A percentile compares a stretch with the other conserved stretches of the same genome.
These are phyloP conservation scores for Trypanosoma conorhini DNA, from an alignment of 208 protist species.

Conservation along the genomic window DNA sequence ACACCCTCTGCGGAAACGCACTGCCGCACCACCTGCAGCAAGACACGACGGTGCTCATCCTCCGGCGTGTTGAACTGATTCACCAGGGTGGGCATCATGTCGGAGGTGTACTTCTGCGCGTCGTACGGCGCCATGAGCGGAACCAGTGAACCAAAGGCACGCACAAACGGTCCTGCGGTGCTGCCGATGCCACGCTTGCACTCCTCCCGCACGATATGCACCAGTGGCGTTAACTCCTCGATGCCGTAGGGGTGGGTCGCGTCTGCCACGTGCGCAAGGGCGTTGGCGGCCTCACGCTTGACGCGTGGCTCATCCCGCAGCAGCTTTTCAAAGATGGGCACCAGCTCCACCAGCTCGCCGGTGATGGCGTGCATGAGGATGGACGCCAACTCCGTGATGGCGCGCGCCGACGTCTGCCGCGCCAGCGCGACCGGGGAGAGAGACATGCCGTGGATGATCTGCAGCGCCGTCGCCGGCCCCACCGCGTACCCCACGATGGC, in stretches of 20 bases:
- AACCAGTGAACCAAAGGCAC: conserved; percentile 99
- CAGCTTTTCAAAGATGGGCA: conserved; percentile 97
- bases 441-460: conserved; percentile 98
- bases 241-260: conserved; percentile 98
- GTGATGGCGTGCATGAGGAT: conserved; percentile 98
- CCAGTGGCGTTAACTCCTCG: conserved; percentile 96
- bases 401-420: conserved; percentile 97
- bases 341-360: conserved; percentile 94
- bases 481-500: conserved; percentile 97
- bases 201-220: conserved; percentile 97
- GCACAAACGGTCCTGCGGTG: conserved; percentile 97
- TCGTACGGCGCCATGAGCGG: conserved; percentile 98
- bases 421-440: conserved; percentile 96
- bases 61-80: conserved; percentile 95
- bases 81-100: conserved; percentile 96
- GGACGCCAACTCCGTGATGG: conserved; percentile 97
- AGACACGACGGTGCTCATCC: conserved; percentile 99
- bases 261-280: conserved; percentile 97
- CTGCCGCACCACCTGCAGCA: conserved; percentile 98
- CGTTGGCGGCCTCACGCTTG: conserved; percentile 95
- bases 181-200: conserved; percentile 94
- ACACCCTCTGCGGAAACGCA: conserved; percentile 98
- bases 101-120: conserved; percentile 96
- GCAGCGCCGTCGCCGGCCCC: conserved; percentile 95
- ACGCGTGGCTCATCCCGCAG: conserved; percentile 96